These are phyloP conservation scores for Eutrema yunnanense DNA, from an alignment of 345 rosid genomes.

Conservation along the genomic window DNA sequence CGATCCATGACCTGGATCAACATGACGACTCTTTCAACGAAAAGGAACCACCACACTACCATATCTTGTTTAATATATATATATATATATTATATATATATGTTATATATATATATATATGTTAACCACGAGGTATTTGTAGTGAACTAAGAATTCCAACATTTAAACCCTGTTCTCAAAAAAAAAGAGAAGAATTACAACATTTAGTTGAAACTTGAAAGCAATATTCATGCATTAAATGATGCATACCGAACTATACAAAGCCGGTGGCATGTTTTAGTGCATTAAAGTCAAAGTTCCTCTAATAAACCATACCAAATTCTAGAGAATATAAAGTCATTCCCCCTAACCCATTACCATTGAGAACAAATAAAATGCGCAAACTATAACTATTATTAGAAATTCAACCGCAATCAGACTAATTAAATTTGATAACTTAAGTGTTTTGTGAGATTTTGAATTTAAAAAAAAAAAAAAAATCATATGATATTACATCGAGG, in stretches of 20 bases:
- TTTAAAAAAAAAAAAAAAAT: too few relatives aligned
- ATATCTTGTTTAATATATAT: too few relatives aligned
- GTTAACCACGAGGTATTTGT: background rate
- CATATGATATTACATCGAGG: too few relatives aligned
- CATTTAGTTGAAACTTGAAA: slow-evolving; percentile 4
- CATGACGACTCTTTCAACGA: too few relatives aligned
- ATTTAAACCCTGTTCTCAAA: background rate
- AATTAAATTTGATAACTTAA: background rate
- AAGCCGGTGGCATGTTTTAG: slow-evolving; percentile 28
- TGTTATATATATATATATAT: background rate
- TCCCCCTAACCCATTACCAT: background rate
- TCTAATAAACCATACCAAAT: slow-evolving; percentile 12
- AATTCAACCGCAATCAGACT: background rate
- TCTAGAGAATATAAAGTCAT: background rate
- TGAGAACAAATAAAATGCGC: background rate
- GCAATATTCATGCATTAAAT: slow-evolving; percentile 20
- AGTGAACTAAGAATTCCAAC: background rate
- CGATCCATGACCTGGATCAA: too few relatives aligned
- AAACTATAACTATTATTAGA: background rate
- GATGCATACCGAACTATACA: slow-evolving; percentile 22
- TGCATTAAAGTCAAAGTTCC: slow-evolving; percentile 28
- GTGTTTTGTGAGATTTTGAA: too few relatives aligned
- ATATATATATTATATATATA: background rate
- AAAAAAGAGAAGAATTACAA: background rate
- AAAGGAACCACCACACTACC: too few relatives aligned